A percentile compares a stretch with the other conserved stretches of the same genome.
Evolutionary conservation across 2,329 filamentous ascomycete species (phyloP).

Genomic region (Dactylonectria macrodidyma): DNA sequence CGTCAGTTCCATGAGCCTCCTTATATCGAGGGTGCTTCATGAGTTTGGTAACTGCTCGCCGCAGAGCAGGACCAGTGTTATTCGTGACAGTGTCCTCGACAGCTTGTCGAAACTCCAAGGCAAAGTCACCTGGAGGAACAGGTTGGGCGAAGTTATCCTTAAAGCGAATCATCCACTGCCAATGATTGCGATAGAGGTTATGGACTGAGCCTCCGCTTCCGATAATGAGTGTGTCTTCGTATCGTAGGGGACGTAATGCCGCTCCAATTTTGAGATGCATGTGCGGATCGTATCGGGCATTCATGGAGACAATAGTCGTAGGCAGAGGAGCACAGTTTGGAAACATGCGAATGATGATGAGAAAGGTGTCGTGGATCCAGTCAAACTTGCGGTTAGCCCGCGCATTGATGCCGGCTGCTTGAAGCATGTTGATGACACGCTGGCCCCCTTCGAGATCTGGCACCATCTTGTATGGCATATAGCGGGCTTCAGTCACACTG

Average conservation of each 20-base stretch:
- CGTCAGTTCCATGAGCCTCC: constrained; percentile 18
- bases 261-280: constrained; percentile 11
- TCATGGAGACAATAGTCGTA: constrained; percentile 58
- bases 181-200: constrained; percentile 16
- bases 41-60: constrained; percentile 8
- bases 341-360: constrained; percentile 79
- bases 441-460: constrained; percentile 70
- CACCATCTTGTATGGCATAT: constrained; percentile 71
- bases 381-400: constrained; percentile 69
- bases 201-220: constrained; percentile 15
- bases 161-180: constrained; percentile 11
- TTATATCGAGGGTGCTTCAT: constrained; percentile 19
- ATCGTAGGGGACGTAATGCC: constrained; percentile 10
- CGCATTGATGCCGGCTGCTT: constrained; percentile 66
- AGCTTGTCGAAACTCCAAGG: constrained; percentile 11
- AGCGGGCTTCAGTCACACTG: constrained; percentile 76
- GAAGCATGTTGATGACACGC: constrained; percentile 65
- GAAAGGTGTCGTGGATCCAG: constrained; percentile 80
- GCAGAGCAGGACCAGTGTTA: constrained; percentile 5
- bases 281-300: constrained; percentile 17
- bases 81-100: constrained; percentile 6
- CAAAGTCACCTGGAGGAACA: constrained; percentile 11
- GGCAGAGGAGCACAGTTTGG: constrained; percentile 70
- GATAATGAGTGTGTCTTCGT: constrained; percentile 6
- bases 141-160: constrained; percentile 16